These are phyloP conservation scores for Zizania palustris DNA, from an alignment of 202 grass and related monocot species.

Conservation along the genomic window DNA sequence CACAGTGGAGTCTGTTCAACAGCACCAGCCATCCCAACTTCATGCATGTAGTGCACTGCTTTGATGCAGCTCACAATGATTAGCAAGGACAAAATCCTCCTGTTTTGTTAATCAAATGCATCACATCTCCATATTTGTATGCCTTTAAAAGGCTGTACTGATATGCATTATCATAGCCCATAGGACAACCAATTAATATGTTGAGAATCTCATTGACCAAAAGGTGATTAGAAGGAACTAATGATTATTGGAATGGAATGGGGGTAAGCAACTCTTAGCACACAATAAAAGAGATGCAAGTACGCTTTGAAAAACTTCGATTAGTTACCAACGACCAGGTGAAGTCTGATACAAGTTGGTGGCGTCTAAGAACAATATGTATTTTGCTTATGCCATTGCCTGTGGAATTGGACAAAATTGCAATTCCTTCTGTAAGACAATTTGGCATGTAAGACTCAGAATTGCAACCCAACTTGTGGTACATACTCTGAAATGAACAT, in stretches of 20 bases:
- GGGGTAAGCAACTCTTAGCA: neutral
- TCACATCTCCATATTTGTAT: neutral
- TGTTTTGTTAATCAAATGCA: slow-evolving; percentile 40
- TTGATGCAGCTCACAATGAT: slow-evolving; percentile 13
- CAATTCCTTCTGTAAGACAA: neutral
- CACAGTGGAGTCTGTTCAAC: slow-evolving; percentile 31
- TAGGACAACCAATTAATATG: slow-evolving; percentile 28
- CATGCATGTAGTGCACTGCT: slow-evolving; percentile 17
- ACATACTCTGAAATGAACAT: neutral
- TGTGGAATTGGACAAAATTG: slow-evolving; percentile 9
- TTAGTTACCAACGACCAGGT: slow-evolving; percentile 12
- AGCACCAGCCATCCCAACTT: slow-evolving; percentile 16
- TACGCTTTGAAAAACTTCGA: neutral
- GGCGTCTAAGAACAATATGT: neutral
- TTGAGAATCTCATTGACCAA: neutral
- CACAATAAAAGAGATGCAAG: slow-evolving; percentile 10
- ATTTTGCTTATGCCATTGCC: slow-evolving; percentile 19
- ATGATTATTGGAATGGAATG: slow-evolving; percentile 11
- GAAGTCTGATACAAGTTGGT: neutral
- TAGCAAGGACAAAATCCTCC: slow-evolving; percentile 24
- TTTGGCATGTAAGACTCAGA: neutral
- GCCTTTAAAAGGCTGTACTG: neutral
- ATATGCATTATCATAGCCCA: slow-evolving; percentile 25
- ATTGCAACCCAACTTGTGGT: neutral
- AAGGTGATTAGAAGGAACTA: slow-evolving; percentile 30